phyloP scores from a whole-genome alignment of 208 protist species.

The Acanthamoeba lugdunensis region DNA sequence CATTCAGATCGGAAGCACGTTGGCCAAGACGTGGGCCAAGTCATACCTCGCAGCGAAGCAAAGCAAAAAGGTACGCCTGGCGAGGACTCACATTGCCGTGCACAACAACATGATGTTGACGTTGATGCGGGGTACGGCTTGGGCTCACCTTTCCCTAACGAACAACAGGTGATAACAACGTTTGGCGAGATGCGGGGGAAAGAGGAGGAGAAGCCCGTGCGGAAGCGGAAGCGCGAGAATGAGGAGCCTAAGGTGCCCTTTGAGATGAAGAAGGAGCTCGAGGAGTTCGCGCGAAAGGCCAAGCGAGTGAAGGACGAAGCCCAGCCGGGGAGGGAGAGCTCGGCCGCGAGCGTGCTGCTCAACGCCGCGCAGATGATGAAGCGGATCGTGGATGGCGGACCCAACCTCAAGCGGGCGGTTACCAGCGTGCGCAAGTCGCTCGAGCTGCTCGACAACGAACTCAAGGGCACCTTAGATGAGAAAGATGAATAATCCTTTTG shows the following conservation, averaged over 20 bases:
- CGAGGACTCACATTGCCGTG: neutral
- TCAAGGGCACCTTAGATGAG: constrained; percentile 1
- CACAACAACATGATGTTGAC: neutral
- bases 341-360: constrained; percentile 22
- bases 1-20: neutral
- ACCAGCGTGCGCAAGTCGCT: constrained; percentile 52
- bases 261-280: constrained; percentile 61
- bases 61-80: neutral
- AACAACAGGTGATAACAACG: neutral
- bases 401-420: constrained; percentile 41
- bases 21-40: constrained; percentile 36
- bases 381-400: constrained; percentile 9
- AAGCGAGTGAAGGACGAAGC: constrained; percentile 47
- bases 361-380: constrained; percentile 53
- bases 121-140: neutral
- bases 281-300: constrained; percentile 13
- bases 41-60: constrained; percentile 20
- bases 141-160: neutral
- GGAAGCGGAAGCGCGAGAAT: constrained; percentile 20
- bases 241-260: constrained; percentile 57
- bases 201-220: constrained; percentile 28
- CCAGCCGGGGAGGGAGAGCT: constrained; percentile 34
- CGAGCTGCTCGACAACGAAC: constrained; percentile 43
- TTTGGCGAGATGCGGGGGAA: constrained; percentile 5
- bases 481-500: neutral